Base-by-base conservation (phyloP, 2,329 filamentous ascomycete species). In the Aspergillus intermedius region DNA sequence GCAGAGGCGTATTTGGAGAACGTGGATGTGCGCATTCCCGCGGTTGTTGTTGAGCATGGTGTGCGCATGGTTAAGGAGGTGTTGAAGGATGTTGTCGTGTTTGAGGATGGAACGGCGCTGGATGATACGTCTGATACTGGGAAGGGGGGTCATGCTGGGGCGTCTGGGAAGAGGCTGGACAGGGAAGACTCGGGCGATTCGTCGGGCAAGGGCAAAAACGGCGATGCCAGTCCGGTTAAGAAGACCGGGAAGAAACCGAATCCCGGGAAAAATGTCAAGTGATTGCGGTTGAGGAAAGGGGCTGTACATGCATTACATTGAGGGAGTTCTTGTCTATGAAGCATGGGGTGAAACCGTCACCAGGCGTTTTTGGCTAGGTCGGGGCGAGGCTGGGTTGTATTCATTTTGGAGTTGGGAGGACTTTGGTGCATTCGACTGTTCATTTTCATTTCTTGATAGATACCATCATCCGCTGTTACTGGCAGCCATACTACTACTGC, bases 1-100 rank as follows among this genome's bases (percentile, higher is more conserved):
- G 46, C 45, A 2, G 58, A 50, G n/a, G 58, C 56, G 45, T 67
- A 63, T 48, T 62, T 72, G 44, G 61, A 66, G 42, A 64, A 65
- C 12, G 64, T 70, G 45, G 70, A 77, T 47, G 73, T 81, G 25
- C 67, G 67, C 30, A 71, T 81, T 15, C 77, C 78, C 0, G 62
- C 73, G 15, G 61, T 61, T 3, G 75, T 76, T 5, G 72, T 81
- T 22, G 68, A 71, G 25, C 73, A 75, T 49, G 78, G 77, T 0
- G 71, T 77, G 6, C 73, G 70, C 49, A 72, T 74, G 15, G 65
- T 82, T 35, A 74, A 74, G 59, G 74, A 72, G 48, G 75, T 77
- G 54, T 59, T 82, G 56, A 69, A 77, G 48, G 71, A 73, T 54
- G 71, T 79, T 21, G 74, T 75, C 42, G 74, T 71, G 17, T 57